Evolutionary conservation across 2,329 filamentous ascomycete genomes (phyloP).

Genomic region (Chaetomium globosum): DNA sequence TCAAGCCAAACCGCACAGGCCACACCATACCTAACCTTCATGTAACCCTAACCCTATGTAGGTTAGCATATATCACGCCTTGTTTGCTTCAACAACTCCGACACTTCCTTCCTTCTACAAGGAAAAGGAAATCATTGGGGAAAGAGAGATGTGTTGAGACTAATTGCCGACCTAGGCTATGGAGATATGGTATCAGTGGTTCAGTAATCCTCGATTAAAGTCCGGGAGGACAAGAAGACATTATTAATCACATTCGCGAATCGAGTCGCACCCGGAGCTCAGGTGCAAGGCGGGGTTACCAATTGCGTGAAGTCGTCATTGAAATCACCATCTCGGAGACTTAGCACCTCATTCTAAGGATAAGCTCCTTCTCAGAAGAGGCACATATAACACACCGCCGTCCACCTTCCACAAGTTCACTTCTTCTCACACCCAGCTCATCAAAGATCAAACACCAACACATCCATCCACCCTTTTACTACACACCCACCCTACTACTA

Average conservation of each 20-base stretch:
- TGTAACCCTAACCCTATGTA: not conserved
- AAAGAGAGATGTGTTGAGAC: not conserved
- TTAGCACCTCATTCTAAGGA: not conserved
- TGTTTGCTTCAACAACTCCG: not conserved
- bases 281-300: not conserved
- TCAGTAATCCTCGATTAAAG: not conserved
- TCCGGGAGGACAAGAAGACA: not conserved
- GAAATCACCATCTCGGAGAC: not conserved
- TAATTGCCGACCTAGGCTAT: not conserved
- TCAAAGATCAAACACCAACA: not conserved
- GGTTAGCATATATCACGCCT: not conserved
- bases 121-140: not conserved
- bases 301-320: conserved; percentile 1
- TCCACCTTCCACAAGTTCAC: not conserved
- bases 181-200: not conserved
- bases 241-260: not conserved
- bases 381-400: not conserved
- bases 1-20: not conserved
- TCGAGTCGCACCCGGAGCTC: not conserved
- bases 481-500: not conserved
- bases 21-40: not conserved
- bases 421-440: not conserved
- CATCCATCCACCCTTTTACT: not conserved
- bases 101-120: not conserved
- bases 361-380: not conserved